These are phyloP conservation scores for Penicillium sp. DNA, from an alignment of 2,329 filamentous ascomycete genomes.

Conservation along the genomic window DNA sequence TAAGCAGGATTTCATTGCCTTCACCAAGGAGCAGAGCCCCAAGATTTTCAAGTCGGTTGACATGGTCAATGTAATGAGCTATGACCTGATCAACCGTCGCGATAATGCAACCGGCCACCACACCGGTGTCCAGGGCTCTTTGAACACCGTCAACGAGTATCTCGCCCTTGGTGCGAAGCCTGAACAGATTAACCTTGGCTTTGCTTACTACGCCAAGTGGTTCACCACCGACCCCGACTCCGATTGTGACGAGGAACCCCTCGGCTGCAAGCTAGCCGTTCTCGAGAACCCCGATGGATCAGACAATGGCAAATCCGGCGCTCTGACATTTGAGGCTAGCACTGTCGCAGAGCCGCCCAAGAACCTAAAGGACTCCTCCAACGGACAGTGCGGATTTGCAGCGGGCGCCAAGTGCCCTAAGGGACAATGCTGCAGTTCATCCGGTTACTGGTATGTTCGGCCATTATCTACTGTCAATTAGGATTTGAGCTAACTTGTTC, in stretches of 20 bases:
- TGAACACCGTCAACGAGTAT: slow-evolving; percentile 57
- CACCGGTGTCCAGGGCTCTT: slow-evolving; percentile 57
- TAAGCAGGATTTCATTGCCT: slow-evolving; percentile 65
- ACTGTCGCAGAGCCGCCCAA: slow-evolving; percentile 25
- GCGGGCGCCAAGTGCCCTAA: slow-evolving; percentile 30
- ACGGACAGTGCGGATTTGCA: slow-evolving; percentile 35
- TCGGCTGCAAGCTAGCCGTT: slow-evolving; percentile 57
- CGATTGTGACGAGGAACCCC: slow-evolving; percentile 45
- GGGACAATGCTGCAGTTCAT: slow-evolving; percentile 35
- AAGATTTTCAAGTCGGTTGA: slow-evolving; percentile 59
- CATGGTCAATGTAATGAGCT: slow-evolving; percentile 68
- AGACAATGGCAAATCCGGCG: slow-evolving; percentile 54
- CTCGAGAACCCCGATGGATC: slow-evolving; percentile 60
- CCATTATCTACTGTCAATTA: neutral
- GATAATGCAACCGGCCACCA: slow-evolving; percentile 63
- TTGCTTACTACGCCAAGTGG: slow-evolving; percentile 68
- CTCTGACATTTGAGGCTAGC: slow-evolving; percentile 48
- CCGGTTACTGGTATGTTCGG: slow-evolving; percentile 35
- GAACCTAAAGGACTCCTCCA: slow-evolving; percentile 26
- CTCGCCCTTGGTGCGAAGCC: slow-evolving; percentile 54
- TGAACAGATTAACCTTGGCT: slow-evolving; percentile 60
- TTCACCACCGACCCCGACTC: slow-evolving; percentile 54
- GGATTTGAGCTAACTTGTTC: slow-evolving; percentile 14
- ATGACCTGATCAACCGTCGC: slow-evolving; percentile 68
- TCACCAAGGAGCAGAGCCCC: slow-evolving; percentile 54